Evolutionary conservation across 2,329 filamentous ascomycete species (phyloP).

Genomic region (Hymenoscyphus scutula): DNA sequence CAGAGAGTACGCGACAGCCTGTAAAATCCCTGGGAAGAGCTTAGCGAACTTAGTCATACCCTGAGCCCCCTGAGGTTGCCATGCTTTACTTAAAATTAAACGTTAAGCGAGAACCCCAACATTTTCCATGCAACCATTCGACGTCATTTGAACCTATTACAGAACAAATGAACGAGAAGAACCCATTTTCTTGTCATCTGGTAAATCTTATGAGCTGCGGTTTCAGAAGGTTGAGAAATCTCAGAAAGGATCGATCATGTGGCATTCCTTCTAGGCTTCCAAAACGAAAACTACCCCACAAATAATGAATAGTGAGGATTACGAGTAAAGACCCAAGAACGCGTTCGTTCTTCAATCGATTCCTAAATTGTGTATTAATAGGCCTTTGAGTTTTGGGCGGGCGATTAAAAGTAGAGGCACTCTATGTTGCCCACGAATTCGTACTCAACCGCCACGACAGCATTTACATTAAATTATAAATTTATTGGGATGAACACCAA

Average conservation of each 20-base stretch:
- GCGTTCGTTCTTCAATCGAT: too few relatives aligned
- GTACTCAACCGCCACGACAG: too few relatives aligned
- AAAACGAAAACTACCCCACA: not conserved
- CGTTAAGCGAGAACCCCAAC: not conserved
- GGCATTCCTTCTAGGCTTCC: not conserved
- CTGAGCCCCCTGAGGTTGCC: not conserved
- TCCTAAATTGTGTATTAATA: too few relatives aligned
- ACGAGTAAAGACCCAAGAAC: too few relatives aligned
- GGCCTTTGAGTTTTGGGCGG: too few relatives aligned
- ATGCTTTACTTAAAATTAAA: not conserved
- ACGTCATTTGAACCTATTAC: not conserved
- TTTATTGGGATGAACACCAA: too few relatives aligned
- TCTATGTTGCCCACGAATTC: too few relatives aligned
- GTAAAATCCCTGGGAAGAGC: not conserved
- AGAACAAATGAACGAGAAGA: not conserved
- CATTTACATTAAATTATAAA: too few relatives aligned
- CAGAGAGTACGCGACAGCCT: not conserved
- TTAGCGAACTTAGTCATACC: not conserved
- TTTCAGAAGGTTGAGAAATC: too few relatives aligned
- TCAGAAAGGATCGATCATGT: not conserved
- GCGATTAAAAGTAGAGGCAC: too few relatives aligned
- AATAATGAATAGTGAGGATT: too few relatives aligned
- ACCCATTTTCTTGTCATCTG: not conserved
- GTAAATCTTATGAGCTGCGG: not conserved
- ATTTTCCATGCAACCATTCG: not conserved